Conservation (phyloP, 495 filamentous ascomycete species). For the Hypoxylon lenormandii region DNA sequence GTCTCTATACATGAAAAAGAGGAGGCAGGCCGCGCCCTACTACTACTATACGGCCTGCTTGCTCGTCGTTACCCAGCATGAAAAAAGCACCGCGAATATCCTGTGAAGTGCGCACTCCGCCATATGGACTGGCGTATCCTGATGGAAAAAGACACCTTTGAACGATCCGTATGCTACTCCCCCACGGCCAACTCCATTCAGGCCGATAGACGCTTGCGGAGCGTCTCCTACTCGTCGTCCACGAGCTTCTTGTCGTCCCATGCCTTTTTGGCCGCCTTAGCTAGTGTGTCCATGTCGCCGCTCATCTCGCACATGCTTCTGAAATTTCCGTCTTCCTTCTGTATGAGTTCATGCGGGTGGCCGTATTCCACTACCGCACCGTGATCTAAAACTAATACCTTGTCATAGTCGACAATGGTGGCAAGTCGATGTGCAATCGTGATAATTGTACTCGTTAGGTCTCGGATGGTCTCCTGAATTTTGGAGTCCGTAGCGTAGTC, state of each 20-base stretch:
- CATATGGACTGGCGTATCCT: conserved; percentile 13
- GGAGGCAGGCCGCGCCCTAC: background rate
- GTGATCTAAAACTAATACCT: conserved; percentile 95
- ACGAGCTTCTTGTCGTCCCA: conserved; percentile 59
- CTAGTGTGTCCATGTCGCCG: conserved; percentile 80
- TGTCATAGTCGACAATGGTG: conserved; percentile 97
- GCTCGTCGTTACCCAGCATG: too few species aligned
- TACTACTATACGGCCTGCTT: background rate
- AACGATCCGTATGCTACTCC: background rate
- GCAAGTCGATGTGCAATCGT: conserved; percentile 98
- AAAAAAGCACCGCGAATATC: background rate
- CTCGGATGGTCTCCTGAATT: conserved; percentile 94
- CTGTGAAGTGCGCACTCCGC: conserved; percentile 9
- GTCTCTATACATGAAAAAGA: conserved; percentile 19
- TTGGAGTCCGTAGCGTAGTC: conserved; percentile 96
- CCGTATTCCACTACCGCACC: conserved; percentile 89
- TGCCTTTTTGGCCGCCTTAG: conserved; percentile 78
- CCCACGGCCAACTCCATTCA: background rate
- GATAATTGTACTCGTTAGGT: conserved; percentile 91
- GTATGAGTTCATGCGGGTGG: conserved; percentile 82
- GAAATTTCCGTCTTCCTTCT: conserved; percentile 76
- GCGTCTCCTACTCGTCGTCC: conserved; percentile 50
- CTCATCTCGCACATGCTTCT: conserved; percentile 94
- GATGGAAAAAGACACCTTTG: background rate
- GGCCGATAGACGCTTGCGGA: background rate